Percentiles rank a stretch among this genome's conserved stretches.
These are phyloP conservation scores for Kalanchoe fedtschenkoi DNA, from an alignment of 164 flowering plant species.

Conservation along the genomic window DNA sequence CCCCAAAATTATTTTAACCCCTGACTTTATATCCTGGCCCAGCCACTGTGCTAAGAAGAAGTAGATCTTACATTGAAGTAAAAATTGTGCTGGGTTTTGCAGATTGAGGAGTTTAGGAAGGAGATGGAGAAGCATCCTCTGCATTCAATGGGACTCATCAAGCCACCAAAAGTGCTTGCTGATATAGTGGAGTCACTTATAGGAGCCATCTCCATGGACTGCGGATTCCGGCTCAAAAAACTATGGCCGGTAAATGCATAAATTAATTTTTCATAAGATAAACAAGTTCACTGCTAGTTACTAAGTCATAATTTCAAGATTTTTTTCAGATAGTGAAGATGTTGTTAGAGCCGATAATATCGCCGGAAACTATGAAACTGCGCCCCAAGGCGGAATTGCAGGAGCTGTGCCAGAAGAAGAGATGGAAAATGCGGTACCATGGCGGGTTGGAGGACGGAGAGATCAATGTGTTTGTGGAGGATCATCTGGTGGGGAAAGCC, in stretches of 20 bases:
- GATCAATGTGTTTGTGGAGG: constrained; percentile 23
- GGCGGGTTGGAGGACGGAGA: constrained; percentile 3
- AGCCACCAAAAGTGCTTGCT: constrained; percentile 49
- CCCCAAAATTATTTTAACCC: no score
- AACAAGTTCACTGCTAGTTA: background rate
- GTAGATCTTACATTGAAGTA: no score
- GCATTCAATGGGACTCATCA: constrained; percentile 47
- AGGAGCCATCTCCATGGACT: constrained; percentile 60
- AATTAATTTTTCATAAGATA: no score
- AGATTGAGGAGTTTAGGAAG: constrained; percentile 36
- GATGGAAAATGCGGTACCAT: constrained; percentile 14
- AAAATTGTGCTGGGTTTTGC: constrained; percentile 6
- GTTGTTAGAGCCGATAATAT: constrained; percentile 43
- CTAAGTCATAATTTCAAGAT: background rate
- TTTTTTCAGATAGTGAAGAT: constrained; percentile 29
- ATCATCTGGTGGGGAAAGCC: constrained; percentile 30
- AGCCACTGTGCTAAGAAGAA: no score
- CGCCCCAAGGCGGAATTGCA: constrained; percentile 38
- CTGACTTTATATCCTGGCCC: no score
- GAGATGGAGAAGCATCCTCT: constrained; percentile 32
- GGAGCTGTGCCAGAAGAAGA: constrained; percentile 46
- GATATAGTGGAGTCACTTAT: constrained; percentile 53
- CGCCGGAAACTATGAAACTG: constrained; percentile 16
- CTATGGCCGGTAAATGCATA: constrained; percentile 42
- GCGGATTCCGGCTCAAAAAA: constrained; percentile 28